Evolutionary conservation across 495 filamentous ascomycete species (phyloP), one percentile per base, ranked within the genome.

Genomic region (Podospora pseudocomata): DNA sequence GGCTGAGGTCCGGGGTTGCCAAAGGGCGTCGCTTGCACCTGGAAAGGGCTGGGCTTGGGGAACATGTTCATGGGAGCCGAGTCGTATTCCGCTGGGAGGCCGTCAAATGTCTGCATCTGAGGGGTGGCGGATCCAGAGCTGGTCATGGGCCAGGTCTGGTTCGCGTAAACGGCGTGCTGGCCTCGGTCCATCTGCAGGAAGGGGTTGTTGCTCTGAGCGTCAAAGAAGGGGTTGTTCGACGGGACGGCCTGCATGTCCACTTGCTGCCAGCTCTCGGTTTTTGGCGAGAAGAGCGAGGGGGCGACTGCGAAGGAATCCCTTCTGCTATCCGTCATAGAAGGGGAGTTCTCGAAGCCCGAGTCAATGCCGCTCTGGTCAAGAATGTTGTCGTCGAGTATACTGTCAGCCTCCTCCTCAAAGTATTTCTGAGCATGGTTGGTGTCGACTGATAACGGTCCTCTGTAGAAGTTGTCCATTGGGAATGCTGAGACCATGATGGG

Each of bases 381-480:
- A 75, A 94, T 94, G 81, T 91, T 89, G 58, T 94, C 91, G 80
- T 96, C 92, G 70, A 96, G 82, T 78, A 93, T 90, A 76, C 86
- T 90, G 78, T 87, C 86, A 74, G 92, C 90, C 80, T 94, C 91
- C 68, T 94, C 91, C 70, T 93, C 91, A 69, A 89, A 86, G 81
- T 83, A 89, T 71, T 86, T 85, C 63, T 86, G 82, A 66, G 81
- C 76, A 68, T 84, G 79, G 72, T 70, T 84, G 64, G 88, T 84
- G 73, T 91, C 87, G 77, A 91, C 81, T 44, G 87, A 80, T 72
- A 89, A 80, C 68, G 85, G 84, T 73, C 86, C 80, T 83, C 86
- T 82, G 78, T 90, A 90, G 77, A 83, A 89, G 70, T 89, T 84
- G 79, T 80, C 79, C 79, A 85, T 85, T 67, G 78, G 76, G 75